Base-by-base conservation (phyloP, 306 rosid species). In the Sphenostylis stenocarpa region DNA sequence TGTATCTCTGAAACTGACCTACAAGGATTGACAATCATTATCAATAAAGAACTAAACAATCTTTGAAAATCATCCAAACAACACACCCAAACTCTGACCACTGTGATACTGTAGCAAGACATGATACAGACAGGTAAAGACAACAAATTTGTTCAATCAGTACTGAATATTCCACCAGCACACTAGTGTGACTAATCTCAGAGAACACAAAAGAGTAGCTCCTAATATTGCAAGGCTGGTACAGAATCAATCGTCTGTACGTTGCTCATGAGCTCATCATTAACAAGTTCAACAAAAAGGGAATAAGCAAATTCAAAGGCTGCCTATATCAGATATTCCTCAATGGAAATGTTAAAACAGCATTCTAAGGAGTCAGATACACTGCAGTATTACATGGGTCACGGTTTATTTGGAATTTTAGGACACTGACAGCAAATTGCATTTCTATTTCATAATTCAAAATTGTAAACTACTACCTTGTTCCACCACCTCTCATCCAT, bases 1-100 rank as follows among this genome's bases (percentile, higher is more conserved):
- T 77, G 81, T 79, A 75, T 82, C 76, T 77, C 77, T 73, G 71
- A 73, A 78, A 81, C 76, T 36, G 72, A 75, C 75, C 87, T 91
- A 67, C 88, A 85, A 53, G 62, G 76, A 83, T 82, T 61, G 52
- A 80, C 76, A 81, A 10, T 62, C 29, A 45, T 77, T 29, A 81
- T 55, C 38, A 79, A 73, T 51, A 83, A 20, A 26, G 31, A 66
- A 66, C 21, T 20, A 15, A 77, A 72, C 20, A 21, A 48, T 55
- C 47, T 36, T 6, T 38, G 26, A 71, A 19, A 72, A 19, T 12
- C 49, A 67, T 47, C 7, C 31, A 58, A 14, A 57, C 19, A 23
- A 3, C 0, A 56, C 56, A 67, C 43, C 21, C 36, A 12, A n/a
- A 19, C 21, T 43, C 31, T 31, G 13, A 19, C 48, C 11, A 51